Base-by-base conservation (phyloP, 164 flowering plant genomes). In the Dillenia suffruticosa region DNA sequence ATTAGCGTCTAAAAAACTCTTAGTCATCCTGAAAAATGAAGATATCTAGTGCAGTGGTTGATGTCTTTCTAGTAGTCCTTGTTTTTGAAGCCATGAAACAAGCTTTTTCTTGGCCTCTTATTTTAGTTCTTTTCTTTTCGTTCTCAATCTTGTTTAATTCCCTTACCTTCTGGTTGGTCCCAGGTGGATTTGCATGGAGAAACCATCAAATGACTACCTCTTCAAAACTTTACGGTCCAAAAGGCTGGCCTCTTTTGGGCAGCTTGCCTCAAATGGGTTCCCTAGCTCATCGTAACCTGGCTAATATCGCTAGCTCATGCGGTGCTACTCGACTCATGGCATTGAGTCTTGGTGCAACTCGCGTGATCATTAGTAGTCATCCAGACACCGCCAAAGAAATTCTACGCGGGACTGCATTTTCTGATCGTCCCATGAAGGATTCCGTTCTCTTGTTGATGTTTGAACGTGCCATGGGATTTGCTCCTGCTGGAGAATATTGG, bases 401-500 rank as follows among this genome's bases (percentile, higher is more conserved):
- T 62, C 84, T 92, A 1, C 59, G 53, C 12, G 78, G 89, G 0
- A 49, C 81, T 2, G 63, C 93, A 0, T 92, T 92, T 58, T 68
- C 88, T 0, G 84, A 88, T 68, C 90, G 98, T 45, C 98, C 98
- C 1, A 51, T 84, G 0, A 89, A 85, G 61, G 77, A 78, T 19
- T 80, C 96, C 0, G 95, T 93, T 0, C 73, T 77, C 2, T 9
- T 70, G n/a, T 76, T 92, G 24, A 82, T 92, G 90, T 92, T 92
- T 47, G 86, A 90, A 54, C 87, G 90, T 0, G 96, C 98, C 62
- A 85, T 92, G 49, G 98, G 98, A 6, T 92, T 90, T 47, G 89
- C 98, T 16, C 92, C 96, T 15, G 73, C 83, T 1, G 95, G 93
- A 1, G 66, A 68, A 3, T 80, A 92, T 69, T 92, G 98, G 98